Evolutionary conservation across 2,329 filamentous ascomycete genomes (phyloP).

Genomic region (Monilinia fructicola): DNA sequence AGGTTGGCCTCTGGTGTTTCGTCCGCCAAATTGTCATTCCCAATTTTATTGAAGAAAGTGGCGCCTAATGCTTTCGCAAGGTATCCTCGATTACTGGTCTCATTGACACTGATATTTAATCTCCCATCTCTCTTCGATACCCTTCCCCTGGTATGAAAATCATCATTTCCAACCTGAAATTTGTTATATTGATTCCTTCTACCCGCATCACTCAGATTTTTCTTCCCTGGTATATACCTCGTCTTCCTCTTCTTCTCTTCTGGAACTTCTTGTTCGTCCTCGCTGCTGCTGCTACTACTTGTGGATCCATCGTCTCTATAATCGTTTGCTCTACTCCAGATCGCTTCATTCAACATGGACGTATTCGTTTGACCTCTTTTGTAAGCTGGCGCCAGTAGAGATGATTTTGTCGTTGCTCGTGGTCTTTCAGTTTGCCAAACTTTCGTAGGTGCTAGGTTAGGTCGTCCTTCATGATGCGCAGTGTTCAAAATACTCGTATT

Average conservation of each 20-base stretch:
- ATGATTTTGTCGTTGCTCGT: constrained; percentile 27
- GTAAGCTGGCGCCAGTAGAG: constrained; percentile 26
- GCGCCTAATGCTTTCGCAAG: constrained; percentile 71
- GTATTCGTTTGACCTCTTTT: constrained; percentile 32
- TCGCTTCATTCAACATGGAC: constrained; percentile 34
- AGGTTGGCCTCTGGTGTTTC: constrained; percentile 9
- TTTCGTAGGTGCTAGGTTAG: constrained; percentile 18
- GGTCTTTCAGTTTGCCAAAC: constrained; percentile 36
- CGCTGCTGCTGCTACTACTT: constrained; percentile 31
- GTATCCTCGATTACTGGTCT: constrained; percentile 68
- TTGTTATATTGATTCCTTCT: constrained; percentile 45
- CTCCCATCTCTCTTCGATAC: constrained; percentile 68
- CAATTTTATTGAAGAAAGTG: constrained; percentile 58
- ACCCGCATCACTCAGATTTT: constrained; percentile 9
- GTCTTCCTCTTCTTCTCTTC: constrained; percentile 15
- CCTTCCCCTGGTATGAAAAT: constrained; percentile 63
- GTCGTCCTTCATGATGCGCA: neutral
- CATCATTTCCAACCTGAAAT: constrained; percentile 62
- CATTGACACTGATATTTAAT: constrained; percentile 69
- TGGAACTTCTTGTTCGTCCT: constrained; percentile 27
- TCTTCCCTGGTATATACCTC: constrained; percentile 12
- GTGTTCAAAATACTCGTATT: neutral
- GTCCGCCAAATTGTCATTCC: constrained; percentile 23
- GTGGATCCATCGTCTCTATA: constrained; percentile 23
- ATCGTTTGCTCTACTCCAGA: constrained; percentile 29